These are phyloP conservation scores for Fusarium coffeatum DNA, from an alignment of 2,329 filamentous ascomycete species.

Conservation along the genomic window DNA sequence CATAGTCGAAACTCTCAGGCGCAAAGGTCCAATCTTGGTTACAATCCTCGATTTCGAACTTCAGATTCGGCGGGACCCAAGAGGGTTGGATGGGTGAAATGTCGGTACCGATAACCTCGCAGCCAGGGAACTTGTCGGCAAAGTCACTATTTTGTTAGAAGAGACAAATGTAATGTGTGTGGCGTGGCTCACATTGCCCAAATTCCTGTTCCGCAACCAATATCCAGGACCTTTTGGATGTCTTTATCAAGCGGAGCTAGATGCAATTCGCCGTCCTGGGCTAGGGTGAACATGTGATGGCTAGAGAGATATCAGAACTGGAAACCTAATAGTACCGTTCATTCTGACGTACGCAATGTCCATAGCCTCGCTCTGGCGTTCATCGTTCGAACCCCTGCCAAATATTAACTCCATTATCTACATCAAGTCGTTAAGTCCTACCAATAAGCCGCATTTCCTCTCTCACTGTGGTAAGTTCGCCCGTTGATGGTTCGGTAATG, in stretches of 20 bases:
- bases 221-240: background rate
- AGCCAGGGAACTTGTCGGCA: slow-evolving; percentile 30
- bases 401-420: background rate
- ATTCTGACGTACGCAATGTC: slow-evolving; percentile 12
- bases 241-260: slow-evolving; percentile 1
- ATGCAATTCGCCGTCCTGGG: slow-evolving; percentile 13
- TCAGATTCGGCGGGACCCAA: slow-evolving; percentile 35
- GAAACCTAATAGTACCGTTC: too few relatives aligned
- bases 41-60: slow-evolving; percentile 40
- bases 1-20: slow-evolving; percentile 28
- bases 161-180: accelerated
- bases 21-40: slow-evolving; percentile 38
- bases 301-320: background rate
- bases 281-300: slow-evolving; percentile 23
- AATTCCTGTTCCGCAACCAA: slow-evolving; percentile 20
- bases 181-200: slow-evolving; percentile 29
- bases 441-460: slow-evolving; percentile 26
- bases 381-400: slow-evolving; percentile 15
- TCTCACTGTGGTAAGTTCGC: slow-evolving; percentile 18
- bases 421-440: accelerated
- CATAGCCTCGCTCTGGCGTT: slow-evolving; percentile 22
- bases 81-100: slow-evolving; percentile 35
- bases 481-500: slow-evolving; percentile 25
- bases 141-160: slow-evolving; percentile 24
- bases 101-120: slow-evolving; percentile 35